Percentiles rank a stretch among this genome's conserved stretches.
These are phyloP conservation scores for Pseudogymnoascus sp. DNA, from an alignment of 2,329 filamentous ascomycete species.

Conservation along the genomic window DNA sequence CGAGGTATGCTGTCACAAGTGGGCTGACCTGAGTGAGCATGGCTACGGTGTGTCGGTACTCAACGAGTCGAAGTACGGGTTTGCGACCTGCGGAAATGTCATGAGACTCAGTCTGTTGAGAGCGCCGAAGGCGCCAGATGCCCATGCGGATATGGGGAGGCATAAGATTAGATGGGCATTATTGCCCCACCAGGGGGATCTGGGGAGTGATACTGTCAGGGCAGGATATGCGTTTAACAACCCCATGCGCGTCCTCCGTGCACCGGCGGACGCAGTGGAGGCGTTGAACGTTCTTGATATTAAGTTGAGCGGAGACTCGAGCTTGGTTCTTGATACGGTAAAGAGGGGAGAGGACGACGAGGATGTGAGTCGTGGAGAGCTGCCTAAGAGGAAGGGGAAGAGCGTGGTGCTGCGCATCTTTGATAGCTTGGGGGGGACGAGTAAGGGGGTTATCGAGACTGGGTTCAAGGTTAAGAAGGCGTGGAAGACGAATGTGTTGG, in stretches of 20 bases:
- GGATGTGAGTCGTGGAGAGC: conserved; percentile 56
- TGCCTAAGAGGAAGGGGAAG: conserved; percentile 60
- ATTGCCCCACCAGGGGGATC: conserved; percentile 67
- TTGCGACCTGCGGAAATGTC: conserved; percentile 77
- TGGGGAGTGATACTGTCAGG: conserved; percentile 67
- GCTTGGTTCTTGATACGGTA: conserved; percentile 76
- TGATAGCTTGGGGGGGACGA: conserved; percentile 77
- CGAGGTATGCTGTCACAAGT: conserved; percentile 93
- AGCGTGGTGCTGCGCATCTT: conserved; percentile 82
- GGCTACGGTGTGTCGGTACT: conserved; percentile 87
- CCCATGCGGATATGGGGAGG: conserved; percentile 84
- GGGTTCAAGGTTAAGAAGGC: conserved; percentile 66
- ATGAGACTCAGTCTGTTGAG: conserved; percentile 86
- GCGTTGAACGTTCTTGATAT: conserved; percentile 44
- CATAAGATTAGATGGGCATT: conserved; percentile 88
- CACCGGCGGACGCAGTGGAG: conserved; percentile 36
- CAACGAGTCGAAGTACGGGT: conserved; percentile 94
- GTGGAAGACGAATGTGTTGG: conserved; percentile 77
- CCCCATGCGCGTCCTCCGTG: conserved; percentile 54
- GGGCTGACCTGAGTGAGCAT: conserved; percentile 80
- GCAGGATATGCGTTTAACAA: conserved; percentile 89
- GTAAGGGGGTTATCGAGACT: conserved; percentile 60
- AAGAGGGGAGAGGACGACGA: conserved; percentile 90
- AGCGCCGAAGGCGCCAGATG: conserved; percentile 86
- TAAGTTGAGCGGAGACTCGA: conserved; percentile 55